These are phyloP conservation scores for Paramarasmius palmivorus DNA, from an alignment of 1,284 basidiomycete genomes.

Conservation along the genomic window DNA sequence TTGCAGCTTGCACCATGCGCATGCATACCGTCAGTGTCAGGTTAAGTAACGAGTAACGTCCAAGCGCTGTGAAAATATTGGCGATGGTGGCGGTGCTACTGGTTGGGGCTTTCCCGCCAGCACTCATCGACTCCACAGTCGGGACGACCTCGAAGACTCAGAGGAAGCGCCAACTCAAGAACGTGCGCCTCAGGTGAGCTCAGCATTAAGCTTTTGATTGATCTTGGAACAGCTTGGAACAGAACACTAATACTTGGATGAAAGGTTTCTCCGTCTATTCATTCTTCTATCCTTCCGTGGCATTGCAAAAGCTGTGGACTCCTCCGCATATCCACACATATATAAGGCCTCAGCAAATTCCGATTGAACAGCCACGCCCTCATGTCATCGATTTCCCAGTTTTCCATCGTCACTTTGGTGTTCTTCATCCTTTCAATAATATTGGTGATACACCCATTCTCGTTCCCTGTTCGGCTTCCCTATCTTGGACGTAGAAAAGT, in stretches of 20 bases:
- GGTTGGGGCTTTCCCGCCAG: too few relatives aligned
- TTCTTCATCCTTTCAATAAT: conserved; percentile 76
- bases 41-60: too few relatives aligned
- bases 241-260: not conserved
- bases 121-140: too few relatives aligned
- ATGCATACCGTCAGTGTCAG: too few relatives aligned
- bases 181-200: too few relatives aligned
- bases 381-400: conserved; percentile 34
- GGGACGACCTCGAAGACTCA: too few relatives aligned
- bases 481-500: conserved; percentile 35
- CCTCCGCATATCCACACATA: not conserved
- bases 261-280: not conserved
- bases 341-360: not conserved
- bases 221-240: too few relatives aligned
- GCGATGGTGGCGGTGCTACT: too few relatives aligned
- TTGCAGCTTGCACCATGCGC: too few relatives aligned
- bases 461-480: conserved; percentile 46
- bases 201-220: too few relatives aligned
- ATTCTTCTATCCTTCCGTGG: not conserved
- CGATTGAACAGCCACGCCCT: conserved; percentile 12
- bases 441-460: conserved; percentile 67
- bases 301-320: not conserved
- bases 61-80: too few relatives aligned
- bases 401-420: conserved; percentile 65
- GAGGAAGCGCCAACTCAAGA: too few relatives aligned